Evolutionary conservation across 495 filamentous ascomycete species (phyloP).

Genomic region (Sabuloglossum arenarium): DNA sequence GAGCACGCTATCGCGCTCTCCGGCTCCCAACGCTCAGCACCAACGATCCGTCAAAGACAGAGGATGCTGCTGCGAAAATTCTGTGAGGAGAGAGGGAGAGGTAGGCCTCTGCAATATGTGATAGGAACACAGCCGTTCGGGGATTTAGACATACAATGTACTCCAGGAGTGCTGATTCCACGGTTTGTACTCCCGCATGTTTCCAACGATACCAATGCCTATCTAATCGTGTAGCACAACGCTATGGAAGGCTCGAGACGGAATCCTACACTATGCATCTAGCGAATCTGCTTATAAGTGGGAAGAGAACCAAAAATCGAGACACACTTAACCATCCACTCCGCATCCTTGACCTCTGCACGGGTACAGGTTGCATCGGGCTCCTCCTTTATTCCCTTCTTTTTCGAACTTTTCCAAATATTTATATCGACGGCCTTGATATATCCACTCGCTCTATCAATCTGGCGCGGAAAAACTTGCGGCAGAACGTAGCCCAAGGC

Average conservation of each 20-base stretch:
- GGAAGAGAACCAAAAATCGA: constrained; percentile 4
- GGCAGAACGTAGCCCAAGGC: constrained; percentile 23
- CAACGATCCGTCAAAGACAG: constrained; percentile 2
- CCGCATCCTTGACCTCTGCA: constrained; percentile 65
- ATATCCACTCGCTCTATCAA: constrained; percentile 35
- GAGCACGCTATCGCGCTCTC: constrained; percentile 29
- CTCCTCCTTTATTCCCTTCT: constrained; percentile 46
- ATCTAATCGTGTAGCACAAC: background rate
- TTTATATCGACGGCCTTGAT: constrained; percentile 28
- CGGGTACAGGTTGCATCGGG: constrained; percentile 78
- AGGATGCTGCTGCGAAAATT: constrained; percentile 7
- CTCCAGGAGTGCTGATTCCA: constrained; percentile 63
- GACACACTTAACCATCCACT: constrained; percentile 14
- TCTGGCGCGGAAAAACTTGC: constrained; percentile 40
- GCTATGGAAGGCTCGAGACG: constrained; percentile 37
- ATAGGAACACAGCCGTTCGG: constrained; percentile 82
- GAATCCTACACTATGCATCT: constrained; percentile 44
- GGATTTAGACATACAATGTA: constrained; percentile 54
- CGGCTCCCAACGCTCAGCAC: background rate
- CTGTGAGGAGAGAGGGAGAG: constrained; percentile 35
- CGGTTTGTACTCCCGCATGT: constrained; percentile 24
- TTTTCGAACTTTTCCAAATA: background rate
- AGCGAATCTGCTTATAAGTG: constrained; percentile 21
- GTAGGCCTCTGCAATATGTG: constrained; percentile 73
- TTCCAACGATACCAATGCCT: background rate